Evolutionary conservation across 495 filamentous ascomycete genomes (phyloP).

Genomic region (Penicillium bialowiezense): DNA sequence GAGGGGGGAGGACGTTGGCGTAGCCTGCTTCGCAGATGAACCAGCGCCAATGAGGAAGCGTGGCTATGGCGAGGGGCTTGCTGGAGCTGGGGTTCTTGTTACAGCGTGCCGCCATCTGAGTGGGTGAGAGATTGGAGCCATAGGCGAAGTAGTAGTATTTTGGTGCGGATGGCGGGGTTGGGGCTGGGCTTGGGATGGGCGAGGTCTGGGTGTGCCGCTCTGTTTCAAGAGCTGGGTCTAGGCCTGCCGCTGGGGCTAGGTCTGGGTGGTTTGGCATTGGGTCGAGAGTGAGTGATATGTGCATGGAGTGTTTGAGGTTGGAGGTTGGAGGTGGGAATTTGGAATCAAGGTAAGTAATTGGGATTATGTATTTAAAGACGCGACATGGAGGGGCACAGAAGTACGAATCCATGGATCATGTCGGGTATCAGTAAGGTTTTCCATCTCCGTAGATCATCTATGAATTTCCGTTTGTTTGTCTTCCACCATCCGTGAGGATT

Average conservation of each 20-base stretch:
- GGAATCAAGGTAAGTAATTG: too few species aligned
- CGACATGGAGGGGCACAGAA: too few species aligned
- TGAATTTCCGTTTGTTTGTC: too few species aligned
- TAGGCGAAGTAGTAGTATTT: conserved; percentile 66
- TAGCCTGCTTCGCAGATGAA: conserved; percentile 66
- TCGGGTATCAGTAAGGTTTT: too few species aligned
- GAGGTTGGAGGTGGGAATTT: not conserved
- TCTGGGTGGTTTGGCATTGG: not conserved
- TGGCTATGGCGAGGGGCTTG: conserved; percentile 41
- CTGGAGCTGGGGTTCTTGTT: conserved; percentile 48
- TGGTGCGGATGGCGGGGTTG: conserved; percentile 1
- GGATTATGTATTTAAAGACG: too few species aligned
- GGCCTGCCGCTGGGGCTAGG: not conserved
- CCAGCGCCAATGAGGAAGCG: conserved; percentile 57
- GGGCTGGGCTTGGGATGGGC: not conserved
- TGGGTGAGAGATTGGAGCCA: conserved; percentile 66
- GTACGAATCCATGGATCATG: too few species aligned
- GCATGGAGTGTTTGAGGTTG: not conserved
- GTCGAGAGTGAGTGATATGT: not conserved
- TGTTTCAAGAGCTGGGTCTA: conserved; percentile 1
- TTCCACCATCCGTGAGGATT: too few species aligned
- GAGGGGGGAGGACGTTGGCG: conserved; percentile 59
- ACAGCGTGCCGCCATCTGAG: conserved; percentile 66
- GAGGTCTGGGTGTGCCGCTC: conserved; percentile 4
- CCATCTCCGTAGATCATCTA: too few species aligned